Percentiles rank a stretch among this genome's conserved stretches.
phyloP scores from a whole-genome alignment of 2,329 filamentous ascomycete species.

The Verticillium nonalfalfae region DNA sequence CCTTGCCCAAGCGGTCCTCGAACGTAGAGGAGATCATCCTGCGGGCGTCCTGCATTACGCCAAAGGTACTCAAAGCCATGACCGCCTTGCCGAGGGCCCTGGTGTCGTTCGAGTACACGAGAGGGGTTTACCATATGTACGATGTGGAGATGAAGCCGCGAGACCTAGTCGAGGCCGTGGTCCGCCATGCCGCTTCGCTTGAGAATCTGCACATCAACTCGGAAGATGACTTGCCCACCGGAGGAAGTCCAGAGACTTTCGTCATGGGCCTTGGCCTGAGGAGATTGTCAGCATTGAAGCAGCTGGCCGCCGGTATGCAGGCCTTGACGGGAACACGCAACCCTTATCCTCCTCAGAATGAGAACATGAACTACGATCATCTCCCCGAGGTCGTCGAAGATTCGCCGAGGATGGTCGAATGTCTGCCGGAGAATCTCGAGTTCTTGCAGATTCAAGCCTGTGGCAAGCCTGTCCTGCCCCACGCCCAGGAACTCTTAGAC shows the following conservation, averaged over 20 bases:
- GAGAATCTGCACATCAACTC: slow-evolving; percentile 7
- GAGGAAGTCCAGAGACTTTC: neutral
- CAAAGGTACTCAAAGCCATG: neutral
- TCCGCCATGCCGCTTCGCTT: slow-evolving; percentile 3
- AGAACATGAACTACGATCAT: neutral
- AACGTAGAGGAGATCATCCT: neutral
- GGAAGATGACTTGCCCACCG: slow-evolving; percentile 4
- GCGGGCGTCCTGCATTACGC: neutral
- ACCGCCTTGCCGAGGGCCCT: neutral
- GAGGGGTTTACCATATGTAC: neutral
- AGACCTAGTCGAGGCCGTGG: slow-evolving; percentile 3
- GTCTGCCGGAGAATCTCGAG: slow-evolving; percentile 5
- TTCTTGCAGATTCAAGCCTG: slow-evolving; percentile 8
- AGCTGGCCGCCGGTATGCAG: neutral
- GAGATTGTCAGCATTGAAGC: neutral
- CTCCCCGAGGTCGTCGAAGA: neutral
- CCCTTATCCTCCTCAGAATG: neutral
- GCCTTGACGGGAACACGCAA: neutral
- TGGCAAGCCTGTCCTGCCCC: slow-evolving; percentile 1
- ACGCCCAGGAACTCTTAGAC: slow-evolving; percentile 4
- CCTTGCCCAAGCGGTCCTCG: neutral
- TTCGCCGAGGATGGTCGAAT: slow-evolving; percentile 1
- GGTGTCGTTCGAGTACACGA: neutral
- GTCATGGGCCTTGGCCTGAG: neutral
- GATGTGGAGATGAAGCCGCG: slow-evolving; percentile 1